Evolutionary conservation across 2,329 filamentous ascomycete genomes (phyloP).

Genomic region (Aspergillus fumigatiaffinis): DNA sequence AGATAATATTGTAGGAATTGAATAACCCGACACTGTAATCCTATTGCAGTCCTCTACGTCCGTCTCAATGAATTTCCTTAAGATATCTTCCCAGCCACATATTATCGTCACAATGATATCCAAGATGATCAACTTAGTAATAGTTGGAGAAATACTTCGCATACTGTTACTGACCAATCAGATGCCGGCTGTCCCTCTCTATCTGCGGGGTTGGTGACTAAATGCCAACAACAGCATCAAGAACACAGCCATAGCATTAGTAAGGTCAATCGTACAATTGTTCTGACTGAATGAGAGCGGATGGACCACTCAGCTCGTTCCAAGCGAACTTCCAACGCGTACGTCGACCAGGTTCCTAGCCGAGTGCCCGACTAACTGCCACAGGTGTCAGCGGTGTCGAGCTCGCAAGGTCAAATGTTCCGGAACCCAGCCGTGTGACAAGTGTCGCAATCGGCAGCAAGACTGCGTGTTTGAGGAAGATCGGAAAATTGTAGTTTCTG

Average conservation of each 20-base stretch:
- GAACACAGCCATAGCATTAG: background rate
- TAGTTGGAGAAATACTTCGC: background rate
- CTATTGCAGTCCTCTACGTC: too few species aligned
- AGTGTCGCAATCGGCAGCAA: conserved; percentile 34
- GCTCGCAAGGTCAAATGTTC: conserved; percentile 39
- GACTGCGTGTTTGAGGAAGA: conserved; percentile 38
- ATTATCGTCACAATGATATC: background rate
- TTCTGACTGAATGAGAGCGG: background rate
- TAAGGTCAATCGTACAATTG: background rate
- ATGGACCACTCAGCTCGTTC: conserved; percentile 14
- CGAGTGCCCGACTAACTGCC: conserved; percentile 1
- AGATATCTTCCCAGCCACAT: background rate
- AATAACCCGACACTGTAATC: background rate
- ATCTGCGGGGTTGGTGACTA: background rate
- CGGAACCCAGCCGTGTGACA: conserved; percentile 33
- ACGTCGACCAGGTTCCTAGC: background rate
- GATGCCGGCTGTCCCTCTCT: background rate
- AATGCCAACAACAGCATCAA: background rate
- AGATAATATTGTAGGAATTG: too few species aligned
- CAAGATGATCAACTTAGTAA: too few species aligned
- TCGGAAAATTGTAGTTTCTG: conserved; percentile 43
- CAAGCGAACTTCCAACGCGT: conserved; percentile 20
- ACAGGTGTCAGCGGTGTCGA: conserved; percentile 37
- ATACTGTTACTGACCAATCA: background rate
- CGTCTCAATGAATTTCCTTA: too few species aligned